Evolutionary conservation across 192 early-diverging fungal species (phyloP).

Genomic region (Endogone sp.): DNA sequence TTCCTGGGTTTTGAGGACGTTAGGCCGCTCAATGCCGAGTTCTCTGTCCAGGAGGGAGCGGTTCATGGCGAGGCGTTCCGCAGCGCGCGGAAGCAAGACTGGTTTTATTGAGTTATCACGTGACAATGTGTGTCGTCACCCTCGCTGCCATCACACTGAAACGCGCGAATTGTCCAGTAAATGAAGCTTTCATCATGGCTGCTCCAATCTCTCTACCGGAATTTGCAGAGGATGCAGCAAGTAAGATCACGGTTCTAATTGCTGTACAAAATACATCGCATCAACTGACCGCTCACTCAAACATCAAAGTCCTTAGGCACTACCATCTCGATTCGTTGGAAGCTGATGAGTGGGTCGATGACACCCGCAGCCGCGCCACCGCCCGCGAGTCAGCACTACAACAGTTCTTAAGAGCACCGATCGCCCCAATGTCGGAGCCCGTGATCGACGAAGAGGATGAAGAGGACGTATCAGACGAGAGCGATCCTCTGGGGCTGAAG

Average conservation of each 20-base stretch:
- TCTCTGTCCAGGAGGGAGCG: neutral
- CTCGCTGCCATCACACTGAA: no score
- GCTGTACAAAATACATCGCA: neutral
- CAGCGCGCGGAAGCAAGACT: neutral
- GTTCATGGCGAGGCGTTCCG: slow-evolving; percentile 1
- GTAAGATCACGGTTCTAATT: neutral
- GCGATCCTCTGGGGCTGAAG: slow-evolving; percentile 43
- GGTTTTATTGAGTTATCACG: neutral
- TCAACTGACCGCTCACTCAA: neutral
- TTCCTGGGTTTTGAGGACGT: neutral
- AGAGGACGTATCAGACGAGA: slow-evolving; percentile 34
- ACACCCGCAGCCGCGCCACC: slow-evolving; percentile 17
- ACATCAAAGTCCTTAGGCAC: slow-evolving; percentile 37
- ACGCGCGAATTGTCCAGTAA: no score
- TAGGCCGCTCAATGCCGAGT: neutral
- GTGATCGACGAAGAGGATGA: slow-evolving; percentile 23
- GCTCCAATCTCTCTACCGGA: neutral
- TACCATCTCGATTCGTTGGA: slow-evolving; percentile 47
- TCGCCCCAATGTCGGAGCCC: slow-evolving; percentile 6
- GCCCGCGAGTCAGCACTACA: slow-evolving; percentile 19
- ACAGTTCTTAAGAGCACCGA: slow-evolving; percentile 19
- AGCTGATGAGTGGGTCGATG: slow-evolving; percentile 47
- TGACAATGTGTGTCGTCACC: neutral
- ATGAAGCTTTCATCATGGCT: no score
- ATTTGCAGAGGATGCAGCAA: neutral